Base-by-base conservation (phyloP, 2,329 filamentous ascomycete genomes). In the Scedosporium apiospermum region DNA sequence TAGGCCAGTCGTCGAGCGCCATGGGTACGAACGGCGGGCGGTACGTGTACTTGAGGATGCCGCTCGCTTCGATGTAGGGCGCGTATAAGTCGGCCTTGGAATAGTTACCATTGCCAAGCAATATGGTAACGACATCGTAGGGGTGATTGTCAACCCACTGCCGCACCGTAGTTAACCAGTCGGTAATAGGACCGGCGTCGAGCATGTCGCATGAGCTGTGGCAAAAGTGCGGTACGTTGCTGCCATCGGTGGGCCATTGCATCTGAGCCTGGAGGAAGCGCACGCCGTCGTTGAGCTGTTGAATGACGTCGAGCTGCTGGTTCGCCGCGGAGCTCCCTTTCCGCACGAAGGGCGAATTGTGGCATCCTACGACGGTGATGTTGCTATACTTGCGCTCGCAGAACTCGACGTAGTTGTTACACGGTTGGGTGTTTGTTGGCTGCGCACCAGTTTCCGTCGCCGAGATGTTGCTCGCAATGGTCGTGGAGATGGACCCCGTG, bases 101-200 rank as follows among this genome's bases (percentile, higher is more conserved):
- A 71, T 88, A 89, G 75, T 92, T 89, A 69, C 84, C 87, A 73
- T 97, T 97, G 63, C 88, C 91, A 60, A 97, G 86, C 18, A 97
- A 79, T 66, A 97, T 87, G 1, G 91, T 93, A 27, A 97, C 84
- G 1, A 97, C 89, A 66, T 97, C 93, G 75, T 91, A 93, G 0
- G 91, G 92, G 68, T 97, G 86, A 0, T 71, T 68, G 6, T 82
- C 80, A 2, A 97, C 85, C 93, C 93, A 97, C 53, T 78, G 72
- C 42, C 80, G 80, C 12, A 96, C 88, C 0, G 78, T 80, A 6
- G 78, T 78, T 41, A 97, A 84, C 77, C 91, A 95, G 53, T 83
- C 77, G 62, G 88, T 85, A 60, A 95, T 88, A 6, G 89, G 87
- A 0, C 93, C 93, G 1, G 84, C 90, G 67, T 96, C 88, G 38